Evolutionary conservation across 164 flowering plant genomes (phyloP).

Genomic region (Stephania cephalantha): DNA sequence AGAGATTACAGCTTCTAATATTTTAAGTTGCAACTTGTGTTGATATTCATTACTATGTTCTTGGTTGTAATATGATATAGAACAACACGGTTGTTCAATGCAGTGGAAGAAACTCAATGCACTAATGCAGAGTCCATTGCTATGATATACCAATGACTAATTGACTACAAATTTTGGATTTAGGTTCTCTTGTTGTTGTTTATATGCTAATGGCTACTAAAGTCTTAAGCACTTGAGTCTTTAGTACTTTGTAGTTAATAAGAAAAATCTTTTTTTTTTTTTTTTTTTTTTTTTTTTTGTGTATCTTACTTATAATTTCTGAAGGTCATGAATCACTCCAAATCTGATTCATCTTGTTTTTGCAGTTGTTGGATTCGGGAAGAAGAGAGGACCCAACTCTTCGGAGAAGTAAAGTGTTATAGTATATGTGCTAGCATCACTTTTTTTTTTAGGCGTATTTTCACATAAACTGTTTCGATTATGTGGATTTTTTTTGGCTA

Average conservation of each 20-base stretch:
- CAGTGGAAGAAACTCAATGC: too few relatives aligned
- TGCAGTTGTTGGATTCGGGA: slow-evolving; percentile 19
- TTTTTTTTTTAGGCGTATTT: background rate
- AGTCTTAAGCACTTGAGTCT: background rate
- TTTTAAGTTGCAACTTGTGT: too few relatives aligned
- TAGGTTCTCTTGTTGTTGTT: background rate
- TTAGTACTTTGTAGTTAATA: background rate
- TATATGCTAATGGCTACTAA: background rate
- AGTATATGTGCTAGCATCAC: background rate
- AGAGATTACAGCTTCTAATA: too few relatives aligned
- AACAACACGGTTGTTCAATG: too few relatives aligned
- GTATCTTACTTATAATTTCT: background rate
- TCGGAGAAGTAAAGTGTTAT: slow-evolving; percentile 12
- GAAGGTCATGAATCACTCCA: background rate
- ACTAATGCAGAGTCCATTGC: too few relatives aligned
- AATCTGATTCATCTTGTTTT: background rate
- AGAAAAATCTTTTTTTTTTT: background rate
- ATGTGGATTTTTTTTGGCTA: background rate
- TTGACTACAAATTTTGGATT: too few relatives aligned
- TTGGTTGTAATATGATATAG: too few relatives aligned
- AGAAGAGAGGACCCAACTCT: slow-evolving; percentile 20
- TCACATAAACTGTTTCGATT: background rate
- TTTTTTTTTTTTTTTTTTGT: background rate
- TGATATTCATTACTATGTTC: too few relatives aligned
- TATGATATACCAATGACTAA: too few relatives aligned